A percentile compares a stretch with the other conserved stretches of the same genome.
Conservation (phyloP, 177 flowering plant genomes). For the Vitis hybrid region DNA sequence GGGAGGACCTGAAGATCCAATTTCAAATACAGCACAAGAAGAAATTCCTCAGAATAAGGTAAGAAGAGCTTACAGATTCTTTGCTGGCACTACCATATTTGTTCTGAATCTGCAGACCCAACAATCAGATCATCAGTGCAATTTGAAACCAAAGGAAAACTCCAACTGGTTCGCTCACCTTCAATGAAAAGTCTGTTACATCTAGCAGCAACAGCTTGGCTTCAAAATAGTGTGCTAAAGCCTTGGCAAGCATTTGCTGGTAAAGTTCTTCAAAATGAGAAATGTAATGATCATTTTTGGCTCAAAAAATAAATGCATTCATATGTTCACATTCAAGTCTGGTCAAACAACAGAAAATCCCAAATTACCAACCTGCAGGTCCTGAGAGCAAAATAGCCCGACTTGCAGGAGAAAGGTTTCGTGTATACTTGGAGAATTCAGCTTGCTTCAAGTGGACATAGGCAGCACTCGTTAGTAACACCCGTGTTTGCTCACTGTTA, state of each 20-base stretch:
- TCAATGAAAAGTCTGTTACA: slow-evolving; percentile 78
- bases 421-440: slow-evolving; percentile 68
- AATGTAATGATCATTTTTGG: slow-evolving; percentile 9
- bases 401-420: slow-evolving; percentile 93
- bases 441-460: slow-evolving; percentile 85
- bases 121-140: neutral
- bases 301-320: neutral
- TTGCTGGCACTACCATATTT: slow-evolving; percentile 67
- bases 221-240: slow-evolving; percentile 87
- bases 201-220: slow-evolving; percentile 88
- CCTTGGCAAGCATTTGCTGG: slow-evolving; percentile 98
- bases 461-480: slow-evolving; percentile 81
- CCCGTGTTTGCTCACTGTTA: slow-evolving; percentile 88
- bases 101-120: slow-evolving; percentile 68
- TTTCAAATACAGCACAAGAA: neutral
- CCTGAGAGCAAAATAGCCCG: slow-evolving; percentile 91
- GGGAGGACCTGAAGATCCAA: no score
- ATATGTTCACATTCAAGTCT: neutral
- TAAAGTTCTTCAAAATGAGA: slow-evolving; percentile 60
- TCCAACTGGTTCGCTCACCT: slow-evolving; percentile 39
- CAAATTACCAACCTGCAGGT: slow-evolving; percentile 76
- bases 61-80: slow-evolving; percentile 61
- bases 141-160: no score
- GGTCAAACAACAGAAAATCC: neutral
- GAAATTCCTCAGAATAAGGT: neutral